Conservation (phyloP, 257 asterid genomes). For the Oldenlandia corymbosa region DNA sequence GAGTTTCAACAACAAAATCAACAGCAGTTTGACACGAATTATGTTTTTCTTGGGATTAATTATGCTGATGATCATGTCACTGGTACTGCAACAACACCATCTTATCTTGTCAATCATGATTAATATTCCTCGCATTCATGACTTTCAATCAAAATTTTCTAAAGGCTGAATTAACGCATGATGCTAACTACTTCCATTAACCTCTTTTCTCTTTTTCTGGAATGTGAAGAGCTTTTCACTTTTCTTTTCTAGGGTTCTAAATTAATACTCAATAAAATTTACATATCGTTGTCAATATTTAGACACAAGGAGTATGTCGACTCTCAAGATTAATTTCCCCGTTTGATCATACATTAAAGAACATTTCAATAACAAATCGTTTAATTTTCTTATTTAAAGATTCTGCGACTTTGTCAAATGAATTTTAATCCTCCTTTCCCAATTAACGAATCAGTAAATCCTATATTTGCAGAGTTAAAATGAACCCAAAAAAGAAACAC, state of each 20-base stretch:
- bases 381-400: too few relatives aligned
- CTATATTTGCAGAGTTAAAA: too few relatives aligned
- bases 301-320: too few relatives aligned
- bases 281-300: neutral
- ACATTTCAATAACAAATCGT: too few relatives aligned
- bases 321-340: too few relatives aligned
- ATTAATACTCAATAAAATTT: neutral
- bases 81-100: slow-evolving; percentile 2
- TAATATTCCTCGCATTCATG: slow-evolving; percentile 9
- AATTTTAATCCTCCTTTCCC: too few relatives aligned
- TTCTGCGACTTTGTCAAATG: too few relatives aligned
- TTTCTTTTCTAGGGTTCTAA: neutral
- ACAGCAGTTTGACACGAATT: slow-evolving; percentile 9
- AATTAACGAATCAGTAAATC: too few relatives aligned
- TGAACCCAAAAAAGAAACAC: too few relatives aligned
- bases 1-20: slow-evolving; percentile 14
- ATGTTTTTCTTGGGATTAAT: neutral
- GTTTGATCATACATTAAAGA: too few relatives aligned
- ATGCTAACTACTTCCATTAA: too few relatives aligned
- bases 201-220: neutral
- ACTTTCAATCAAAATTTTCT: neutral
- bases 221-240: neutral
- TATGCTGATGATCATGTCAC: slow-evolving; percentile 9
- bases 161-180: too few relatives aligned
- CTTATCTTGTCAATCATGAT: slow-evolving; percentile 13